These are phyloP conservation scores for Suhomyces sp. DNA, from an alignment of 805 yeast species.

Conservation along the genomic window DNA sequence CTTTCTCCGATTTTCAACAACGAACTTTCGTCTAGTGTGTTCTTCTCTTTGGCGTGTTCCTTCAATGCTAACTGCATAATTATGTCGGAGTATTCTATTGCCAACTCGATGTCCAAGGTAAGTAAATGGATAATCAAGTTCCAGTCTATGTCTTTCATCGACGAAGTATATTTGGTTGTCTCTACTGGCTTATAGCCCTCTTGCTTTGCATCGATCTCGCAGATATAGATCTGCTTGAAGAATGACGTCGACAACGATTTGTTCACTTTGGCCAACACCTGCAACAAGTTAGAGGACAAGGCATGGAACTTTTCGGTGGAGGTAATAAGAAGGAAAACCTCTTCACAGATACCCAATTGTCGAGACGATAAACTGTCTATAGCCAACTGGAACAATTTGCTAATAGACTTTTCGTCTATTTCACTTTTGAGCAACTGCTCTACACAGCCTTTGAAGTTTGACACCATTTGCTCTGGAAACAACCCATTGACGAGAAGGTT, in stretches of 20 bases:
- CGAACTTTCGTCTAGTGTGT: not conserved
- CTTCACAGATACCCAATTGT: slow-evolving; percentile 45
- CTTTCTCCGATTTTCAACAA: slow-evolving; percentile 20
- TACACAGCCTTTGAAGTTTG: slow-evolving; percentile 26
- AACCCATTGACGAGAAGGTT: slow-evolving; percentile 9
- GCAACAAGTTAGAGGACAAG: slow-evolving; percentile 43
- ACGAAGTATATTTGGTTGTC: not conserved
- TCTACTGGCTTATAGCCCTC: not conserved
- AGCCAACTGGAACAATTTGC: slow-evolving; percentile 22
- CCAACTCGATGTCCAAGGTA: slow-evolving; percentile 56
- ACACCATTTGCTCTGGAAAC: slow-evolving; percentile 12
- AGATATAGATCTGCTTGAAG: slow-evolving; percentile 38
- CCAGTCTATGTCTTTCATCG: slow-evolving; percentile 37
- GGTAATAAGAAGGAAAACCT: slow-evolving; percentile 43
- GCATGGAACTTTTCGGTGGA: slow-evolving; percentile 27
- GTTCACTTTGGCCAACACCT: slow-evolving; percentile 47
- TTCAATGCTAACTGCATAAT: slow-evolving; percentile 22
- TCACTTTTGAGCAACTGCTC: slow-evolving; percentile 23
- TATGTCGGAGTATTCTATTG: slow-evolving; percentile 40
- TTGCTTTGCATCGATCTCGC: slow-evolving; percentile 19
- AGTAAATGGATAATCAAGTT: slow-evolving; percentile 45
- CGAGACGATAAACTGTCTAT: slow-evolving; percentile 28
- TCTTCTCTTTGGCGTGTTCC: not conserved
- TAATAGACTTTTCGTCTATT: slow-evolving; percentile 12
- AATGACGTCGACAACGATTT: slow-evolving; percentile 54